Evolutionary conservation across 2,329 filamentous ascomycete genomes (phyloP).

Genomic region (Phyllosticta citrichinensis): DNA sequence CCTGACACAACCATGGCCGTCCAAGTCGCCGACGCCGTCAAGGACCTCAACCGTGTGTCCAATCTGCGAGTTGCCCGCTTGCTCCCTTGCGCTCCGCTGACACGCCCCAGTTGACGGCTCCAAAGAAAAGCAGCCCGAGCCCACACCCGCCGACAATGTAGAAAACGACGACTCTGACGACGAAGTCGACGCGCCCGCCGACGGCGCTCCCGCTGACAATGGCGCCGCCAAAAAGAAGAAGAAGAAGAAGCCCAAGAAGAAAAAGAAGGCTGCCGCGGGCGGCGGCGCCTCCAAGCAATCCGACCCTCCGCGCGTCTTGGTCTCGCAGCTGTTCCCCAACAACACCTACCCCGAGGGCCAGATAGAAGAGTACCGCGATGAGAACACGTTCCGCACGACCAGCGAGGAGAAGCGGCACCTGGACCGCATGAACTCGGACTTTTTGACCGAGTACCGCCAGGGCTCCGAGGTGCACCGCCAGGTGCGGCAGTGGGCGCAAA

Average conservation of each 20-base stretch:
- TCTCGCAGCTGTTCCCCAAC: conserved; percentile 65
- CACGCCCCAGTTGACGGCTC: conserved; percentile 25
- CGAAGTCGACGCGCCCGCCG: conserved; percentile 37
- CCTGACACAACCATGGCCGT: conserved; percentile 24
- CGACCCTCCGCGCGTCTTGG: conserved; percentile 62
- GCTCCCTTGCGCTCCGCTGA: not conserved
- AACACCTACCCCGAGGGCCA: conserved; percentile 66
- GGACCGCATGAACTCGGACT: conserved; percentile 70
- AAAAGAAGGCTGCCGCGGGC: conserved; percentile 39
- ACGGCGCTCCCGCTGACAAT: conserved; percentile 17
- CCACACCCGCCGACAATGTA: conserved; percentile 23
- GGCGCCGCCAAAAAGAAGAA: conserved; percentile 71
- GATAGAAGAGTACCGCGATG: conserved; percentile 66
- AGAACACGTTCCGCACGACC: conserved; percentile 71
- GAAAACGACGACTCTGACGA: conserved; percentile 45
- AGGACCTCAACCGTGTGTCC: conserved; percentile 27
- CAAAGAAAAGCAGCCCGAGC: conserved; percentile 23
- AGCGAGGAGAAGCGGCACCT: conserved; percentile 76
- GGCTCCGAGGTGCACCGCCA: conserved; percentile 85
- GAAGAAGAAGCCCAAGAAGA: conserved; percentile 67
- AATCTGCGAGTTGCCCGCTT: not conserved
- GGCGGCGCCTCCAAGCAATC: conserved; percentile 53
- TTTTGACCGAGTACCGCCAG: conserved; percentile 70
- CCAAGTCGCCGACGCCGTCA: conserved; percentile 25
- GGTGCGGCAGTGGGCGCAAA: conserved; percentile 73